Conservation (phyloP, 1,139 yeast genomes). For the Hansenula lynferdii region DNA sequence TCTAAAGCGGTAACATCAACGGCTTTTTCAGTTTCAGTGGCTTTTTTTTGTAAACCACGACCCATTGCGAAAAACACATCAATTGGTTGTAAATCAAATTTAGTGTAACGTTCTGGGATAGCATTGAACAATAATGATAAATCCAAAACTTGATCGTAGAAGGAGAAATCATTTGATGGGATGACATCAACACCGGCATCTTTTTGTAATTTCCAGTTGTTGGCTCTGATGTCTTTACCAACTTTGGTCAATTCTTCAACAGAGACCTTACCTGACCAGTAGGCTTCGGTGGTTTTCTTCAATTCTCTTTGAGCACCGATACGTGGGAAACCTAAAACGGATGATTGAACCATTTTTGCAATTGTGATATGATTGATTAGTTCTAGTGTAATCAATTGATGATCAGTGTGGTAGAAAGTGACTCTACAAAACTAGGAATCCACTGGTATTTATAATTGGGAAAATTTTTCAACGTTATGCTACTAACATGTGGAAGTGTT, state of each 20-base stretch:
- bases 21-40: conserved; percentile 79
- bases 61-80: conserved; percentile 99
- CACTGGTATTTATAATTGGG: neutral
- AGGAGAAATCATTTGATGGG: conserved; percentile 97
- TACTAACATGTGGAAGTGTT: too few species aligned
- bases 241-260: conserved; percentile 85
- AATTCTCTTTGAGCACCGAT: conserved; percentile 98
- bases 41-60: conserved; percentile 98
- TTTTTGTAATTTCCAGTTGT: conserved; percentile 98
- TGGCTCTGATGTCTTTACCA: conserved; percentile 93
- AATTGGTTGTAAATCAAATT: conserved; percentile 82
- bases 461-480: neutral
- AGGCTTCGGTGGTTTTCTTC: conserved; percentile 97
- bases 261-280: conserved; percentile 93
- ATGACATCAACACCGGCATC: conserved; percentile 96
- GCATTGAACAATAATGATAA: conserved; percentile 90
- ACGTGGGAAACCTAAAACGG: conserved; percentile 99
- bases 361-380: neutral
- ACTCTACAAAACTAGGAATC: neutral
- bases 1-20: conserved; percentile 99
- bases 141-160: conserved; percentile 95
- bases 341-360: conserved; percentile 77
- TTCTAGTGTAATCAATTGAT: conserved; percentile 1
- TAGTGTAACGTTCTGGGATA: conserved; percentile 94
- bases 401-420: neutral